Percentiles rank a stretch among this genome's conserved stretches.
phyloP scores from a whole-genome alignment of 2,329 filamentous ascomycete species.

The Pyrenophora tritici-repentis region DNA sequence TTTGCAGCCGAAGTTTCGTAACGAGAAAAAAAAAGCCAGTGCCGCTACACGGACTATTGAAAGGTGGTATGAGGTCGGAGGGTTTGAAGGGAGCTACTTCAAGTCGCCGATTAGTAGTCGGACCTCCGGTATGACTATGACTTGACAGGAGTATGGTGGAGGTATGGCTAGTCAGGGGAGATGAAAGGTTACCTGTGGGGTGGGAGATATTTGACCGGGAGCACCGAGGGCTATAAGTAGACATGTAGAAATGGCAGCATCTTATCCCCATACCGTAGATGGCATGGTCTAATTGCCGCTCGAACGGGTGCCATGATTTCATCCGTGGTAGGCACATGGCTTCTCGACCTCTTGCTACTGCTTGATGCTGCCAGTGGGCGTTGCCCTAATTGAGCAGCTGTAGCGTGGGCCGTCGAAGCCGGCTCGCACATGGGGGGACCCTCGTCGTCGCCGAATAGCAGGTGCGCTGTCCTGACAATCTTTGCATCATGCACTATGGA shows the following conservation, averaged over 20 bases:
- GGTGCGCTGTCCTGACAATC: slow-evolving; percentile 9
- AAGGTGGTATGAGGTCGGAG: not conserved
- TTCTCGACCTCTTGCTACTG: slow-evolving; percentile 4
- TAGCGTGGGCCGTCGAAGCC: slow-evolving; percentile 17
- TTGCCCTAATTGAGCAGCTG: slow-evolving; percentile 10
- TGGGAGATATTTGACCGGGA: not conserved
- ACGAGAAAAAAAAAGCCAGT: not conserved
- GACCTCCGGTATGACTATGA: not conserved
- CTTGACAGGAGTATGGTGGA: not conserved
- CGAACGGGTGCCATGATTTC: not conserved
- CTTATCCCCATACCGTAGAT: not conserved
- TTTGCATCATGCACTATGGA: not conserved
- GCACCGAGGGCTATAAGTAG: not conserved
- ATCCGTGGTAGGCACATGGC: slow-evolving; percentile 10
- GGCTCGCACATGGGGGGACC: slow-evolving; percentile 26
- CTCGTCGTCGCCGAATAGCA: slow-evolving; percentile 25
- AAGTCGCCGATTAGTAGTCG: slow-evolving; percentile 1
- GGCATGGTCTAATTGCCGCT: slow-evolving; percentile 1
- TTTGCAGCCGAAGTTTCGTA: not conserved
- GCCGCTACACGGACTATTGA: not conserved
- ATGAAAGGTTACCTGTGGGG: not conserved
- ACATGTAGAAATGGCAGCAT: not conserved
- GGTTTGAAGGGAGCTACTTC: not conserved
- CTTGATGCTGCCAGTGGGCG: slow-evolving; percentile 7
- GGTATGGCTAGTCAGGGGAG: not conserved